phyloP scores from a whole-genome alignment of 352 stramenopile species.

The Phytophthora constricta region DNA sequence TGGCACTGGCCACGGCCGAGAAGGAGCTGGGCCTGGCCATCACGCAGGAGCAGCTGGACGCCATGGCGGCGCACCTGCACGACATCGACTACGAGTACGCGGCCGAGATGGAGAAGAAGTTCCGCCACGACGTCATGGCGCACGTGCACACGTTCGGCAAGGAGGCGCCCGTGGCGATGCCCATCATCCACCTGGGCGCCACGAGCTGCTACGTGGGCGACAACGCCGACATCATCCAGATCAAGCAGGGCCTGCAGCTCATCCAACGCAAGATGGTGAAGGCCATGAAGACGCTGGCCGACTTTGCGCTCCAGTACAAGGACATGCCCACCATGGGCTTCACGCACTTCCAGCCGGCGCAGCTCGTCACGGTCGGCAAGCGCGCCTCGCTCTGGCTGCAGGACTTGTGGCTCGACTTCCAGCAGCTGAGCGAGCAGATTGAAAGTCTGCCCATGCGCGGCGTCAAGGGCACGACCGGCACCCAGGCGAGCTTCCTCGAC shows the following conservation, averaged over 20 bases:
- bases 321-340: slow-evolving; percentile 98
- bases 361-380: slow-evolving; percentile 99
- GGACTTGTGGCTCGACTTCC: slow-evolving; percentile 97
- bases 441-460: slow-evolving; percentile 96
- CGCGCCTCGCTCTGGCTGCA: slow-evolving; percentile 98
- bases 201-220: slow-evolving; percentile 99
- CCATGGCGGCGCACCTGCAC: slow-evolving; percentile 95
- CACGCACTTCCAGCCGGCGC: slow-evolving; percentile 99
- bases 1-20: slow-evolving; percentile 96
- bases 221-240: slow-evolving; percentile 99
- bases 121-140: slow-evolving; percentile 99
- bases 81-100: slow-evolving; percentile 99
- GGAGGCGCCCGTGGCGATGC: slow-evolving; percentile 95
- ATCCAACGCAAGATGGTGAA: slow-evolving; percentile 98
- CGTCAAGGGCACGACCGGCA: slow-evolving; percentile 99
- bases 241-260: slow-evolving; percentile 95
- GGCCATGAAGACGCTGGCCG: slow-evolving; percentile 94
- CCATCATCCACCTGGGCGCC: slow-evolving; percentile 98
- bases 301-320: slow-evolving; percentile 96
- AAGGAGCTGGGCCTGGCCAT: slow-evolving; percentile 98
- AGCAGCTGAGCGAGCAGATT: slow-evolving; percentile 96
- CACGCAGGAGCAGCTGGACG: slow-evolving; percentile 96
- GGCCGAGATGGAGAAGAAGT: slow-evolving; percentile 97
- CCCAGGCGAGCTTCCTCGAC: slow-evolving; percentile 98
- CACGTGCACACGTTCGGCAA: slow-evolving; percentile 99